phyloP scores from a whole-genome alignment of 2,329 filamentous ascomycete species.

The Sphaerostilbella broomeana region DNA sequence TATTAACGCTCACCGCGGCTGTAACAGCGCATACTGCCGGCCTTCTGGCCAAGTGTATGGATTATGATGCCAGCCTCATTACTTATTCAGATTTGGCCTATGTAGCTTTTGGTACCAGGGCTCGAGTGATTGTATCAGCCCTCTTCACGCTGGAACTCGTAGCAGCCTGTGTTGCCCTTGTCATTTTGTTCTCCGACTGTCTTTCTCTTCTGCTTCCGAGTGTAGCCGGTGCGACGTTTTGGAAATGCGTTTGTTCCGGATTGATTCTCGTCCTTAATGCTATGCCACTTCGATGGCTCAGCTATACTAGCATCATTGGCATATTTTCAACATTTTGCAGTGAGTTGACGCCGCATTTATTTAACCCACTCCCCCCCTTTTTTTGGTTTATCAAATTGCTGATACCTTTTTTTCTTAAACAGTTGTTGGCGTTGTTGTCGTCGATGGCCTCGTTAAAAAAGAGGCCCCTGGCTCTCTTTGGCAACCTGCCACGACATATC shows the following conservation, averaged over 20 bases:
- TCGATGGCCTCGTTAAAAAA: constrained; percentile 81
- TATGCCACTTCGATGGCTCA: constrained; percentile 73
- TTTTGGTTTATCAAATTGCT: constrained; percentile 6
- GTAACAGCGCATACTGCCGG: constrained; percentile 82
- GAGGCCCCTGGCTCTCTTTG: constrained; percentile 74
- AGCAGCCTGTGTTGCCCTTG: constrained; percentile 79
- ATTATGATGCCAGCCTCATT: constrained; percentile 76
- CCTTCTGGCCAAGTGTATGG: constrained; percentile 79
- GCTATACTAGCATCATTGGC: constrained; percentile 87
- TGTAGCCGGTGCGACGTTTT: constrained; percentile 56
- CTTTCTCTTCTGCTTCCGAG: constrained; percentile 71
- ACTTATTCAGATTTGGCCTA: constrained; percentile 93
- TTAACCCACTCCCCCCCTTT: too few species aligned
- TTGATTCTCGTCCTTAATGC: constrained; percentile 79
- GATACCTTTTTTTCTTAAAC: constrained; percentile 1
- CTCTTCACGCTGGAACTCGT: constrained; percentile 84
- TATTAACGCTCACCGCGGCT: constrained; percentile 66
- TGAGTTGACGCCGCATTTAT: too few species aligned
- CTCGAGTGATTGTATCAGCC: constrained; percentile 73
- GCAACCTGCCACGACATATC: constrained; percentile 69
- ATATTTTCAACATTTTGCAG: constrained; percentile 84
- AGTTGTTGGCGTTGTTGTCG: constrained; percentile 79
- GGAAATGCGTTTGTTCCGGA: constrained; percentile 80
- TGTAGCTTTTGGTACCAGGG: constrained; percentile 78
- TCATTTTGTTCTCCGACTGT: constrained; percentile 91